phyloP scores from a whole-genome alignment of 208 protist species.

The Tetramitus jugosus region DNA sequence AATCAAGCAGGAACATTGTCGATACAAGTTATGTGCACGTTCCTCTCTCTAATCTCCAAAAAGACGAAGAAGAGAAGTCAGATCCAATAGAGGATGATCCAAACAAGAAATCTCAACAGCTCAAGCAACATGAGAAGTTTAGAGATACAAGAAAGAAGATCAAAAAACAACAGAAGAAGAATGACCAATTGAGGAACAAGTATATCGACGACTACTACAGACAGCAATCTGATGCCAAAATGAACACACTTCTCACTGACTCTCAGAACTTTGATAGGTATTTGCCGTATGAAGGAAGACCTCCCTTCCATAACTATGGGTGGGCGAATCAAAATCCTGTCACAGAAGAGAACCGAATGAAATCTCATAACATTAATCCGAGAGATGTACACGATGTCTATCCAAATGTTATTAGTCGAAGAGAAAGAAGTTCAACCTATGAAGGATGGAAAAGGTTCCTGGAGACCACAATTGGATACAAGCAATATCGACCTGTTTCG shows the following conservation, averaged over 20 bases:
- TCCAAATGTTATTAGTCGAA: neutral
- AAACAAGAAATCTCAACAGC: neutral
- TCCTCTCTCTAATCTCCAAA: neutral
- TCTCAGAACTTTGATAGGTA: neutral
- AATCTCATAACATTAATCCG: neutral
- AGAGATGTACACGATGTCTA: neutral
- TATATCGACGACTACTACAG: too few species aligned
- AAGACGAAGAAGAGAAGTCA: neutral
- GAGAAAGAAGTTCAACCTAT: neutral
- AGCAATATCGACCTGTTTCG: neutral
- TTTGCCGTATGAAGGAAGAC: neutral
- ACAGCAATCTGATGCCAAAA: neutral
- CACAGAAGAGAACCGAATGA: neutral
- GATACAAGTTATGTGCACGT: neutral
- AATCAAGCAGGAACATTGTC: neutral
- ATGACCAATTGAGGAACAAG: neutral
- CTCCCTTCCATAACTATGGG: neutral
- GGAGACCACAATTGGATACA: neutral
- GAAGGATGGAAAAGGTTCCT: slow-evolving; percentile 9
- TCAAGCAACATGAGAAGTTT: neutral
- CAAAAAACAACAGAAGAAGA: neutral
- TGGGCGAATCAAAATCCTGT: neutral
- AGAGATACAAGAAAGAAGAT: neutral
- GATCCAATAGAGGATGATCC: neutral
- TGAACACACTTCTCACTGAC: neutral